Evolutionary conservation across 805 yeast species (phyloP).

Genomic region (Zygoascus tannicola): DNA sequence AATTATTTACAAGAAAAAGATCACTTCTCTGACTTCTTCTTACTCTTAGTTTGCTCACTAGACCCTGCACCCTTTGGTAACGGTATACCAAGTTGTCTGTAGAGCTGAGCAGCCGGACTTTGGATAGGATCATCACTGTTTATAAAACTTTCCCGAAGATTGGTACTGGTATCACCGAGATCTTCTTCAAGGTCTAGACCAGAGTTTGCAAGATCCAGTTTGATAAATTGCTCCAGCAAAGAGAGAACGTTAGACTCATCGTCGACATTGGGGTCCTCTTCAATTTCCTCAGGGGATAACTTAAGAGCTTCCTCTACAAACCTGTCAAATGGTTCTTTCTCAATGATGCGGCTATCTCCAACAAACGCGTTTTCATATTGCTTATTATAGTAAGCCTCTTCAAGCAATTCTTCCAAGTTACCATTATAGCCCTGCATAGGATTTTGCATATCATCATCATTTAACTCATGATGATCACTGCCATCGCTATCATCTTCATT

Average conservation of each 20-base stretch:
- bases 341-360: constrained; percentile 30
- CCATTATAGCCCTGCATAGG: too few relatives aligned
- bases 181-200: neutral
- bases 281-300: constrained; percentile 38
- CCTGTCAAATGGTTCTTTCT: constrained; percentile 63
- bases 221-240: neutral
- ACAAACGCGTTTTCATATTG: neutral
- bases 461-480: constrained; percentile 13
- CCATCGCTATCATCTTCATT: constrained; percentile 18
- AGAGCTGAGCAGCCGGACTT: neutral
- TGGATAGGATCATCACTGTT: neutral
- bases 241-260: too few relatives aligned
- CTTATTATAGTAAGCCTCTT: neutral
- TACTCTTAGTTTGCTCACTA: too few relatives aligned
- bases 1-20: neutral
- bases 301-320: constrained; percentile 48
- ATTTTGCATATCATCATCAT: too few relatives aligned
- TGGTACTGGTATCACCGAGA: neutral
- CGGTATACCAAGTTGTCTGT: neutral
- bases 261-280: constrained; percentile 8
- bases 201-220: neutral
- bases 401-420: too few relatives aligned
- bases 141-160: neutral
- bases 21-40: neutral
- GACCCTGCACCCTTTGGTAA: too few relatives aligned